These are phyloP conservation scores for Chloranthus sessilifolius DNA, from an alignment of 164 flowering plant genomes.

Conservation along the genomic window DNA sequence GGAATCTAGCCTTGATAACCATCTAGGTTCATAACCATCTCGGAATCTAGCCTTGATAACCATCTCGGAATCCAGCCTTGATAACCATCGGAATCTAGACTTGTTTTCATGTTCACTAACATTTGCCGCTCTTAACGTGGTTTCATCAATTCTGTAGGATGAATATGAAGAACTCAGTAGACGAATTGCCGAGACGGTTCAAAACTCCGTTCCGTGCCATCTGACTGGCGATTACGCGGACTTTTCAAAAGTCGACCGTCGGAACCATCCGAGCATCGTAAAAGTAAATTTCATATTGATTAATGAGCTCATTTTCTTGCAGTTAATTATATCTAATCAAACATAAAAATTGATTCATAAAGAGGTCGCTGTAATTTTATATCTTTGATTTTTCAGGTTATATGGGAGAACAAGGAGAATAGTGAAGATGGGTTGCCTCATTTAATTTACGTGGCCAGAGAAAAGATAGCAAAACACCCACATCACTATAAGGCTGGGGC, in stretches of 20 bases:
- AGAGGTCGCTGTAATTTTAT: background rate
- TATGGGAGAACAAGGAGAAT: slow-evolving; percentile 42
- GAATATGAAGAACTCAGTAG: slow-evolving; percentile 36
- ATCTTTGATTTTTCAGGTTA: slow-evolving; percentile 18
- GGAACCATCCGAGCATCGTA: slow-evolving; percentile 36
- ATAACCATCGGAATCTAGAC: no score
- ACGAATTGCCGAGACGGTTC: slow-evolving; percentile 29
- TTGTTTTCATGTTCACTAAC: no score
- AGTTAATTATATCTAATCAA: background rate
- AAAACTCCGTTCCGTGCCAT: slow-evolving; percentile 1
- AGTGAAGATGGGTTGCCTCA: slow-evolving; percentile 39
- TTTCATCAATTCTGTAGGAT: slow-evolving; percentile 27
- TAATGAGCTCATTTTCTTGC: background rate
- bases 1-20: no score
- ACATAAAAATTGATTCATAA: background rate
- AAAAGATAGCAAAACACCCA: slow-evolving; percentile 42
- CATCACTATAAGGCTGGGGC: slow-evolving; percentile 71
- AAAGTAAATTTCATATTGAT: slow-evolving; percentile 27
- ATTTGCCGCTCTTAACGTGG: no score
- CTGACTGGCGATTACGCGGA: slow-evolving; percentile 19
- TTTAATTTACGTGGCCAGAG: slow-evolving; percentile 50
- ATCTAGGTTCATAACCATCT: no score
- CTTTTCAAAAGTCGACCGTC: slow-evolving; percentile 27
- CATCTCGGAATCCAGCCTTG: no score
- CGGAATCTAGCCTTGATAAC: no score